Evolutionary conservation across 2,329 filamentous ascomycete genomes (phyloP).

Genomic region (Stachybotrys echinatus): DNA sequence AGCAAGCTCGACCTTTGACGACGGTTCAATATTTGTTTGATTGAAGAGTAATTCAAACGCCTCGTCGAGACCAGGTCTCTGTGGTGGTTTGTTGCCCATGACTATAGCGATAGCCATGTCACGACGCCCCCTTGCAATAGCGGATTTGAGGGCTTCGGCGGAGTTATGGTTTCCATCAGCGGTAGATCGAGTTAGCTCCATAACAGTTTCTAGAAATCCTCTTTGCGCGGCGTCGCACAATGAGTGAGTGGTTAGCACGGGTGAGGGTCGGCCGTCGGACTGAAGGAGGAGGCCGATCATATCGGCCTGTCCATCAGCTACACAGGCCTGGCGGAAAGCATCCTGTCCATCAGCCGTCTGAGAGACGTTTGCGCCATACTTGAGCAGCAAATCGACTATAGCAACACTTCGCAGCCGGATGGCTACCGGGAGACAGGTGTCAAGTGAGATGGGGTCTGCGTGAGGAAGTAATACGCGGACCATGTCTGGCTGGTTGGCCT

Average conservation of each 20-base stretch:
- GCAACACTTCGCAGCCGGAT: slow-evolving; percentile 36
- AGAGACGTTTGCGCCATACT: slow-evolving; percentile 43
- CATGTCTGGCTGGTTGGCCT: slow-evolving; percentile 45
- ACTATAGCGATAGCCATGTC: slow-evolving; percentile 52
- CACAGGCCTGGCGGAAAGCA: slow-evolving; percentile 47
- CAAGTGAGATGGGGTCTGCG: slow-evolving; percentile 44
- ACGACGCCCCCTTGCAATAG: slow-evolving; percentile 41
- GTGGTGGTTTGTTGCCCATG: slow-evolving; percentile 47
- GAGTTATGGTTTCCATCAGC: slow-evolving; percentile 49
- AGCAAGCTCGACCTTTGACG: slow-evolving; percentile 44
- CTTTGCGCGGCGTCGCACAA: slow-evolving; percentile 46
- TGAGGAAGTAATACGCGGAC: slow-evolving; percentile 48
- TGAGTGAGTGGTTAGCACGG: slow-evolving; percentile 39
- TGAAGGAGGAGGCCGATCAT: slow-evolving; percentile 43
- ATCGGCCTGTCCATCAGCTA: slow-evolving; percentile 36
- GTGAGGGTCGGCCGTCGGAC: slow-evolving; percentile 41
- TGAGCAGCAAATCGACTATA: slow-evolving; percentile 42
- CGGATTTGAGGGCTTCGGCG: slow-evolving; percentile 45
- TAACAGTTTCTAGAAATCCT: slow-evolving; percentile 45
- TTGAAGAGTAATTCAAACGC: slow-evolving; percentile 44
- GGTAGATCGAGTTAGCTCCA: slow-evolving; percentile 43
- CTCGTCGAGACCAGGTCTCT: slow-evolving; percentile 39
- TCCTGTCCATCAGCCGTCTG: slow-evolving; percentile 45
- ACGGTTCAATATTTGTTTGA: slow-evolving; percentile 38
- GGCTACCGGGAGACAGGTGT: slow-evolving; percentile 43